Evolutionary conservation across 257 asterid species (phyloP).

Genomic region (Lycium barbarum): DNA sequence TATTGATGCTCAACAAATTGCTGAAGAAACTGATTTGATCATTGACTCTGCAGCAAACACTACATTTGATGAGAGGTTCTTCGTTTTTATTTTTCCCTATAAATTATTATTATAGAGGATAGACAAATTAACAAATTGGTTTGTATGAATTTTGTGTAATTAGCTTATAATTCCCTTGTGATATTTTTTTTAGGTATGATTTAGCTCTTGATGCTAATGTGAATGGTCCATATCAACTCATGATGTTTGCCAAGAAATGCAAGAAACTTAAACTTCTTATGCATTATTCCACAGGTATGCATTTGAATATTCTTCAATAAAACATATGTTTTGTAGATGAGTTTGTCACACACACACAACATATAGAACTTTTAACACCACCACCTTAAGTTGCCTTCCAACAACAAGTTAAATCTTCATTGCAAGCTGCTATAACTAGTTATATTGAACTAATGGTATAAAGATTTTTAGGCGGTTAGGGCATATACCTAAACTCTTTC

Average conservation of each 20-base stretch:
- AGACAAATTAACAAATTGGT: neutral
- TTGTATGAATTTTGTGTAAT: too few relatives aligned
- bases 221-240: slow-evolving; percentile 30
- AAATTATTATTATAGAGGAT: neutral
- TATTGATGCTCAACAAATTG: slow-evolving; percentile 32
- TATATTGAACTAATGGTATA: too few relatives aligned
- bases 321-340: too few relatives aligned
- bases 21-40: slow-evolving; percentile 48
- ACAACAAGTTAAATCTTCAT: too few relatives aligned
- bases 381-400: too few relatives aligned
- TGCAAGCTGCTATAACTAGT: too few relatives aligned
- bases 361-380: too few relatives aligned
- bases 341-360: too few relatives aligned
- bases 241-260: slow-evolving; percentile 61
- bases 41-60: slow-evolving; percentile 60
- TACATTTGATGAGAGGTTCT: slow-evolving; percentile 52
- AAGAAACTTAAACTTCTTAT: slow-evolving; percentile 47
- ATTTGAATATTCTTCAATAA: neutral
- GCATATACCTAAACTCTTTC: neutral
- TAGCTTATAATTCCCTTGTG: too few relatives aligned
- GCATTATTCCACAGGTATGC: neutral
- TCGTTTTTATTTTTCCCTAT: neutral
- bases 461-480: too few relatives aligned
- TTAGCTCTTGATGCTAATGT: slow-evolving; percentile 46
- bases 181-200: slow-evolving; percentile 45